phyloP scores from a whole-genome alignment of 2,329 filamentous ascomycete genomes.

The Phoma sp. region DNA sequence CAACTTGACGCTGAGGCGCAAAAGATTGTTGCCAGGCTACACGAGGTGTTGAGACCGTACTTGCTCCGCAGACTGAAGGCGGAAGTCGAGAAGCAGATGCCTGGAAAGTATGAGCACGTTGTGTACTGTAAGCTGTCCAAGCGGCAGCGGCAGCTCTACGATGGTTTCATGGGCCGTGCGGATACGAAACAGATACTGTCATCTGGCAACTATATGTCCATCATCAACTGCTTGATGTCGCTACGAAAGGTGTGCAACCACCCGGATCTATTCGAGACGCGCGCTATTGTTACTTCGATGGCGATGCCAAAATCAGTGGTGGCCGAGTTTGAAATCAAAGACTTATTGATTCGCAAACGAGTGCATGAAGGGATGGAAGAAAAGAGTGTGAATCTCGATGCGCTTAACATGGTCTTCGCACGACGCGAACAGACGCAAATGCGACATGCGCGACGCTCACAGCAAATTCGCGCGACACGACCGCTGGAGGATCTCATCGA shows the following conservation, averaged over 20 bases:
- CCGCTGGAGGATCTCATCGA: conserved; percentile 74
- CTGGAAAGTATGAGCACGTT: conserved; percentile 95
- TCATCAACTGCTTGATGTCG: conserved; percentile 98
- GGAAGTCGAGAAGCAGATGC: conserved; percentile 99
- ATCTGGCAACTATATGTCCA: conserved; percentile 94
- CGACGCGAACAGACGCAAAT: conserved; percentile 67
- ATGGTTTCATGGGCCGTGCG: conserved; percentile 89
- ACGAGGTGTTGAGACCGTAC: conserved; percentile 92
- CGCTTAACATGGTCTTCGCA: conserved; percentile 79
- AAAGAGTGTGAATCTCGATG: conserved; percentile 71
- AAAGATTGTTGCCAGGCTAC: conserved; percentile 88
- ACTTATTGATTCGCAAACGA: conserved; percentile 70
- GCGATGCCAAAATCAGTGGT: conserved; percentile 83
- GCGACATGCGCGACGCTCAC: conserved; percentile 54
- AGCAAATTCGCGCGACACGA: conserved; percentile 67
- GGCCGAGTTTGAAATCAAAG: conserved; percentile 75
- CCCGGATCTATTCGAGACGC: conserved; percentile 93
- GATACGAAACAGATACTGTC: conserved; percentile 88
- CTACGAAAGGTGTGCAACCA: conserved; percentile 98
- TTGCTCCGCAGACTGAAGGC: conserved; percentile 89
- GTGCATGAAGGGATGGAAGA: conserved; percentile 69
- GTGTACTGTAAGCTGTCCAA: conserved; percentile 95
- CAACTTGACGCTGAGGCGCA: conserved; percentile 94
- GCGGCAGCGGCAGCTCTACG: conserved; percentile 92
- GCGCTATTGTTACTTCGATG: conserved; percentile 96